Evolutionary conservation across 1,284 basidiomycete genomes (phyloP).

Genomic region (Rhodotorula sp.): DNA sequence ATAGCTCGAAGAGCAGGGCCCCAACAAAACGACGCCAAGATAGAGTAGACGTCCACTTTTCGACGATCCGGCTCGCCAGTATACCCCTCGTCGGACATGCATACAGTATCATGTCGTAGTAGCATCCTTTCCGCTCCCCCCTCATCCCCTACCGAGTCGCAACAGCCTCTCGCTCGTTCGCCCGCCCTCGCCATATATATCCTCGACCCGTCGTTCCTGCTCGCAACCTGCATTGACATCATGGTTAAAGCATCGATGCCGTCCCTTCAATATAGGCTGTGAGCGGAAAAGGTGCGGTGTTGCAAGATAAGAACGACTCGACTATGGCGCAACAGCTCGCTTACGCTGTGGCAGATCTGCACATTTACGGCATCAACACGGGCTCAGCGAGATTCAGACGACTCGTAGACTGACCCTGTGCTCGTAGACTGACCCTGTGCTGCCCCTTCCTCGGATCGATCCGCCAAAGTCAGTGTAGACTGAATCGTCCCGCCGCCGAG

Average conservation of each 20-base stretch:
- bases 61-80: too few relatives aligned
- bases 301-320: too few relatives aligned
- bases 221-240: not conserved
- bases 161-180: not conserved
- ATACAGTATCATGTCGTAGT: too few relatives aligned
- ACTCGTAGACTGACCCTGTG: too few relatives aligned
- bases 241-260: not conserved
- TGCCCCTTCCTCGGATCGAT: not conserved
- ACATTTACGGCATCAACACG: too few relatives aligned
- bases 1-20: not conserved
- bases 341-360: too few relatives aligned
- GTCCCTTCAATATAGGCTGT: too few relatives aligned
- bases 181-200: not conserved
- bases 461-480: not conserved
- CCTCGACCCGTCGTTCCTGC: not conserved
- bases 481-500: constrained; percentile 42
- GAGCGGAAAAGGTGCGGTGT: too few relatives aligned
- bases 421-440: not conserved
- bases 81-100: not conserved
- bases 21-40: not conserved
- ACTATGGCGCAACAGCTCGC: too few relatives aligned
- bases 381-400: too few relatives aligned
- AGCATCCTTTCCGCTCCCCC: not conserved
- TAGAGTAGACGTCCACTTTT: not conserved
- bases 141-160: not conserved